Evolutionary conservation across 1,139 yeast species (phyloP).

Genomic region (Geotrichum carabidarum): DNA sequence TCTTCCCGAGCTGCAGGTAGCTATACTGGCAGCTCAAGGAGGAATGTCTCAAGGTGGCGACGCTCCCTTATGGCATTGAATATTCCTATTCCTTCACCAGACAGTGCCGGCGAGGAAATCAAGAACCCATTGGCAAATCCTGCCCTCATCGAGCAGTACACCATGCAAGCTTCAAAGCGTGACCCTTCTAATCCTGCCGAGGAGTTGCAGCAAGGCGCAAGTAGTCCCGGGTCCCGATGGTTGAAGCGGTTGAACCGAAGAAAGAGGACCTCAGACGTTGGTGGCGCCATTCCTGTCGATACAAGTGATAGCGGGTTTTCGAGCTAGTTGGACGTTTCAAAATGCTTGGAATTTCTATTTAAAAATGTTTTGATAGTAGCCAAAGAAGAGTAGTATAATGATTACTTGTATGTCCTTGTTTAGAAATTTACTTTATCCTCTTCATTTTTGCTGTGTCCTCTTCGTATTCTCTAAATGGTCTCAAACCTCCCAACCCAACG

Average conservation of each 20-base stretch:
- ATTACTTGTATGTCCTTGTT: no score
- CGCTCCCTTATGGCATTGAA: constrained; percentile 30
- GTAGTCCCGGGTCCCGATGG: constrained; percentile 11
- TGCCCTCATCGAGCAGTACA: neutral
- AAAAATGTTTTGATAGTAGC: no score
- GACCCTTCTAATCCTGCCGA: constrained; percentile 5
- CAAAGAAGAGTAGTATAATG: no score
- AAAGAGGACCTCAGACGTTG: constrained; percentile 2
- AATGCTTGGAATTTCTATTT: no score
- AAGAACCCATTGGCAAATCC: constrained; percentile 2
- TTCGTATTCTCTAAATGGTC: no score
- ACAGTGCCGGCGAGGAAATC: constrained; percentile 1
- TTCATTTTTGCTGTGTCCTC: no score
- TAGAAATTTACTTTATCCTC: no score
- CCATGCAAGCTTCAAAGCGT: neutral
- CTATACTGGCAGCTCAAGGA: neutral
- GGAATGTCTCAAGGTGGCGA: constrained; percentile 31
- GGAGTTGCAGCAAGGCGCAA: constrained; percentile 16
- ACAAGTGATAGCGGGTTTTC: constrained; percentile 18
- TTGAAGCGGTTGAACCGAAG: constrained; percentile 11
- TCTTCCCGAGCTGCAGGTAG: neutral
- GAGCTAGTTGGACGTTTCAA: no score
- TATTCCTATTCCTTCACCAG: constrained; percentile 15
- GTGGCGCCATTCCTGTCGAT: constrained; percentile 7
- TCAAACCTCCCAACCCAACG: no score